Evolutionary conservation across 2,329 filamentous ascomycete species (phyloP), one percentile per base, ranked within the genome.

Genomic region (Cladosporium sphaerospermum): DNA sequence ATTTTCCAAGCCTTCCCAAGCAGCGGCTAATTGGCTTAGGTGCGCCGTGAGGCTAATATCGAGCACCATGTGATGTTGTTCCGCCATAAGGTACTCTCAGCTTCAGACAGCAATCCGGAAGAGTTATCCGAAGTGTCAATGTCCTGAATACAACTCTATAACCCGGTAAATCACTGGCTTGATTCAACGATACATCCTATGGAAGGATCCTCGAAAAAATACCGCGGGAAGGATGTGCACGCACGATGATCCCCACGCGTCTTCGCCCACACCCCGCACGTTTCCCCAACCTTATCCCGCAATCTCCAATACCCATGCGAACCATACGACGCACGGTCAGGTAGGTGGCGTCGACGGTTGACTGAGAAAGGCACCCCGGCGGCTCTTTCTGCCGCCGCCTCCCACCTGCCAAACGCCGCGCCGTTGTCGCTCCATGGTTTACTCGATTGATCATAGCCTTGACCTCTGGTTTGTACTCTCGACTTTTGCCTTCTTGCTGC

Each of bases 341-440:
- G 18, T 37, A 19, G 18, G 48, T 51, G 48, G 48, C 48, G 48
- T 44, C 32, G n/a, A n/a, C 48, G 40, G 48, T 14, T 44, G 40
- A 43, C 40, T 44, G 40, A 44, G 40, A 51, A 28, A 28, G 48
- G 48, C 16, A 44, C 40, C 41, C 48, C 48, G 48, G 48, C 48
- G 48, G 48, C 48, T 51, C 40, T 44, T 23, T 4, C 18, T 28
- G 16, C 48, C 18, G 47, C 47, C 4, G 23, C 23, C 3, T 28
- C 23, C 23, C 23, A 28, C 23, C 23, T 3, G 23, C 23, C 23
- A 28, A 28, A 28, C 23, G 23, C 23, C 23, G 23, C 7, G 23
- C 23, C 23, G 23, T 28, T 28, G 23, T 28, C 23, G 23, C 23
- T 7, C 5, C 23, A 28, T 36, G 48, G 48, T 51, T 51, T 50